Evolutionary conservation across 768 basidiomycete genomes (phyloP).

Genomic region (Piloderma croceum): DNA sequence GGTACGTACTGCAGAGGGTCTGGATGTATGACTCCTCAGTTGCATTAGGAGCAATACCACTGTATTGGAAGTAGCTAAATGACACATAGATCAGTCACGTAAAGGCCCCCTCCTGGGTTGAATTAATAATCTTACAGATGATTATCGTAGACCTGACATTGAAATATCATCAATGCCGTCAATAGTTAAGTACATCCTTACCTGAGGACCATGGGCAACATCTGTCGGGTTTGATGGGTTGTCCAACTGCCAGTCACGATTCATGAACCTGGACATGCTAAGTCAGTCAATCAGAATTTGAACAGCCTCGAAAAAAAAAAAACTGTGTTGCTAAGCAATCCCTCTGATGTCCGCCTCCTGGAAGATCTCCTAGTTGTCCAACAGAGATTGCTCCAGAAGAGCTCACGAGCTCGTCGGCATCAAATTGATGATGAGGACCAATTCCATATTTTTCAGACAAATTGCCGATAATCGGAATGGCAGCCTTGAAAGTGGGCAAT

Average conservation of each 20-base stretch:
- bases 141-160: constrained; percentile 78
- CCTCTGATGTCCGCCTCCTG: too few relatives aligned
- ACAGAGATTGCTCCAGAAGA: too few relatives aligned
- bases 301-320: too few relatives aligned
- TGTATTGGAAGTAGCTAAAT: constrained; percentile 39
- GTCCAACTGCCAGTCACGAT: constrained; percentile 70
- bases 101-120: background rate
- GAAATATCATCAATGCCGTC: too few relatives aligned
- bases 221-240: constrained; percentile 66
- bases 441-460: constrained; percentile 22
- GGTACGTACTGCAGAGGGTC: constrained; percentile 60
- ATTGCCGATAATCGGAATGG: constrained; percentile 32
- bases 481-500: constrained; percentile 26
- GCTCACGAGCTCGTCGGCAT: too few relatives aligned
- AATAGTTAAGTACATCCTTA: too few relatives aligned
- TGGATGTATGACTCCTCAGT: constrained; percentile 60
- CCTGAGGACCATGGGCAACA: constrained; percentile 61
- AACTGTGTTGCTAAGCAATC: too few relatives aligned
- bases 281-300: too few relatives aligned
- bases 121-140: constrained; percentile 61
- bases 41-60: constrained; percentile 66
- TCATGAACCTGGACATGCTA: constrained; percentile 71
- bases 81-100: constrained; percentile 4
- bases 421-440: constrained; percentile 14
- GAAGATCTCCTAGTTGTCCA: too few relatives aligned